Percentiles rank a stretch among this genome's conserved stretches.
Conservation (phyloP, 1,139 yeast genomes). For the Pneumocystis sp. region DNA sequence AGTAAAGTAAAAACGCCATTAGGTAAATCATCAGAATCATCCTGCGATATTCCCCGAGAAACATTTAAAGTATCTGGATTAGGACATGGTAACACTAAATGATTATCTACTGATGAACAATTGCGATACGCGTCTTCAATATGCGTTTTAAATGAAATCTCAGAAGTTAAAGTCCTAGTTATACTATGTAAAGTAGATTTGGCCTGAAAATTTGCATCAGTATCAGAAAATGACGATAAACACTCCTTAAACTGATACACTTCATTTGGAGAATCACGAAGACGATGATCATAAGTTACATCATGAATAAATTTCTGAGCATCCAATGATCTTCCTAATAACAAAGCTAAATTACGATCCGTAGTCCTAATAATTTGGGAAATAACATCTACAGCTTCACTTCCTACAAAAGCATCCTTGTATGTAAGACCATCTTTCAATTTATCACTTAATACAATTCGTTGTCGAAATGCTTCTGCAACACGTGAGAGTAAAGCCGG, state of each 20-base stretch:
- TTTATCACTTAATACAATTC: slow-evolving; percentile 58
- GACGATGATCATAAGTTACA: slow-evolving; percentile 84
- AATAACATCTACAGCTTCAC: slow-evolving; percentile 81
- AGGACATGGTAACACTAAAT: slow-evolving; percentile 6
- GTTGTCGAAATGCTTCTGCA: slow-evolving; percentile 61
- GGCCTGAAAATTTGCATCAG: neutral
- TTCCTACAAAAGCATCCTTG: slow-evolving; percentile 87
- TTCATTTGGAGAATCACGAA: slow-evolving; percentile 76
- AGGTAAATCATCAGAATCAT: slow-evolving; percentile 9
- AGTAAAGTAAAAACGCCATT: slow-evolving; percentile 87
- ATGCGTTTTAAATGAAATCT: slow-evolving; percentile 8
- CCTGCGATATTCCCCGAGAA: slow-evolving; percentile 1
- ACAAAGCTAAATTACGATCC: slow-evolving; percentile 75
- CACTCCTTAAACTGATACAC: slow-evolving; percentile 66
- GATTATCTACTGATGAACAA: slow-evolving; percentile 7
- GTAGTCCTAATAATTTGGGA: slow-evolving; percentile 75
- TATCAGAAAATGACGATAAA: slow-evolving; percentile 8
- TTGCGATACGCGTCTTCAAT: slow-evolving; percentile 8
- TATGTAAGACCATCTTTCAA: slow-evolving; percentile 90
- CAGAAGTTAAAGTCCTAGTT: slow-evolving; percentile 1
- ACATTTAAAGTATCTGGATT: slow-evolving; percentile 1
- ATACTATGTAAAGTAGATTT: neutral
- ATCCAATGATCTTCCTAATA: slow-evolving; percentile 82
- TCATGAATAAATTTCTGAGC: slow-evolving; percentile 92
- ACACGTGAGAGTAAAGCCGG: slow-evolving; percentile 83